These are phyloP conservation scores for Aureobasidium sp. DNA, from an alignment of 2,329 filamentous ascomycete species.

Conservation along the genomic window DNA sequence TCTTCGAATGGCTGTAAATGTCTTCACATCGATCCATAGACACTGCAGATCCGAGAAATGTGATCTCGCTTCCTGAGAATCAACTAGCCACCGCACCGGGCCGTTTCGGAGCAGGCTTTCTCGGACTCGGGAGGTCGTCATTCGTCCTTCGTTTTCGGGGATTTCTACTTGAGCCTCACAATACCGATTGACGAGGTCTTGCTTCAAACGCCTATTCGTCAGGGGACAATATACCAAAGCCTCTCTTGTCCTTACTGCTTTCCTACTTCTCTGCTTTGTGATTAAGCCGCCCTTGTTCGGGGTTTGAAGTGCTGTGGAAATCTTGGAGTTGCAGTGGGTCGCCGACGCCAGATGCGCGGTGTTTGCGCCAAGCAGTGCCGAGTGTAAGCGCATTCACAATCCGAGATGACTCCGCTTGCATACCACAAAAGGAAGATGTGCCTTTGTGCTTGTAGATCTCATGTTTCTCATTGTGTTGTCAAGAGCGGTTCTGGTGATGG, in stretches of 20 bases:
- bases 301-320: background rate
- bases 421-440: no score
- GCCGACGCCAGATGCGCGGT: no score
- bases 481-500: no score
- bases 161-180: background rate
- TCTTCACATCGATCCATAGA: background rate
- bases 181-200: background rate
- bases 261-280: background rate
- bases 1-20: background rate
- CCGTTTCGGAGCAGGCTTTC: constrained; percentile 1
- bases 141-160: background rate
- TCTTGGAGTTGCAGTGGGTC: background rate
- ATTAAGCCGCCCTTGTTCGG: background rate
- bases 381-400: background rate
- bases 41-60: background rate
- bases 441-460: no score
- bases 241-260: background rate
- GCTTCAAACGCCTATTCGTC: background rate
- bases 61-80: background rate
- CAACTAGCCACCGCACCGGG: background rate
- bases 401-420: no score
- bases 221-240: background rate
- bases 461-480: no score
- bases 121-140: background rate
- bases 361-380: no score